These are phyloP conservation scores for Exophiala sp. DNA, from an alignment of 2,329 filamentous ascomycete genomes.

Conservation along the genomic window DNA sequence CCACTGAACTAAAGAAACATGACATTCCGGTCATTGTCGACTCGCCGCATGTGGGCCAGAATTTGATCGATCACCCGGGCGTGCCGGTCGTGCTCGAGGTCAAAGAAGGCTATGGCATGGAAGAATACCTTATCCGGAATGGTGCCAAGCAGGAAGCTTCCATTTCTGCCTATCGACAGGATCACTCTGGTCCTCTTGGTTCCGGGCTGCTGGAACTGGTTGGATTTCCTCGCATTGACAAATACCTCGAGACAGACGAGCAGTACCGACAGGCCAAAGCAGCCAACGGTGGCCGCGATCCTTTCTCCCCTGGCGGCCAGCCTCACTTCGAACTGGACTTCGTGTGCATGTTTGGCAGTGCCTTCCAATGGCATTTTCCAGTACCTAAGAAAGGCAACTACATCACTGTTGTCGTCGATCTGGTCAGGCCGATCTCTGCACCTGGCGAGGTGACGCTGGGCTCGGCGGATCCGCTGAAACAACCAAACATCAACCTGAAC, in stretches of 20 bases:
- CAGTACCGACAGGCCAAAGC: conserved; percentile 45
- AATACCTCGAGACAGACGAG: conserved; percentile 44
- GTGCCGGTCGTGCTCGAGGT: conserved; percentile 39
- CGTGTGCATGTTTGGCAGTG: conserved; percentile 51
- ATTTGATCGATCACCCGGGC: conserved; percentile 53
- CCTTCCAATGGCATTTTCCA: conserved; percentile 48
- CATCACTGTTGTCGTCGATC: conserved; percentile 52
- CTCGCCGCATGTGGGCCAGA: conserved; percentile 57
- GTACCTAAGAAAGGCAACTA: conserved; percentile 44
- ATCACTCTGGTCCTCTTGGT: conserved; percentile 39
- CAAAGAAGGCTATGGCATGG: conserved; percentile 39
- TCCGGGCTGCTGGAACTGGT: conserved; percentile 48
- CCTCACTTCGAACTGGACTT: conserved; percentile 60
- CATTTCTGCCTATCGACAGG: conserved; percentile 35
- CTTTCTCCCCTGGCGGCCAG: conserved; percentile 52
- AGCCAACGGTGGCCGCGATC: conserved; percentile 42
- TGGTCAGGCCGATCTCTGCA: conserved; percentile 45
- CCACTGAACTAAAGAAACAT: conserved; percentile 47
- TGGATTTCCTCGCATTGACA: conserved; percentile 54
- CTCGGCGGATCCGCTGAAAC: conserved; percentile 35
- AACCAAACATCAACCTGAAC: conserved; percentile 42
- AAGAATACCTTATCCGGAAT: conserved; percentile 36
- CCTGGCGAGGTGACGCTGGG: conserved; percentile 40
- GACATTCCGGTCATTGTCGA: conserved; percentile 51
- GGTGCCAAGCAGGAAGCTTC: conserved; percentile 34